Percentiles rank a stretch among this genome's conserved stretches.
Evolutionary conservation across 108 stramenopile genomes (phyloP).

Genomic region (Cyclotella choctawhatcheeana): DNA sequence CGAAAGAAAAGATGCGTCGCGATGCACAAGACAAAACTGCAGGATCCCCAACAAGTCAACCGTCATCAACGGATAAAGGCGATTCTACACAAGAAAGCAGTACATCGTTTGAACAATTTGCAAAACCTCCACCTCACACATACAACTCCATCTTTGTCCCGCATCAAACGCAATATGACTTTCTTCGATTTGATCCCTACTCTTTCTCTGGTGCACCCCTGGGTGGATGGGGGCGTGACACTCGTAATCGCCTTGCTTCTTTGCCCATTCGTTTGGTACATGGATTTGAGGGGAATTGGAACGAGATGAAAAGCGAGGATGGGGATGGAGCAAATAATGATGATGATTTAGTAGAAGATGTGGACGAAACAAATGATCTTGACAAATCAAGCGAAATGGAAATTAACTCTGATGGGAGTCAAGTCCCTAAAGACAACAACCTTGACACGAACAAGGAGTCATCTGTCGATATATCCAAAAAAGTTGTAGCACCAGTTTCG

Average conservation of each 20-base stretch:
- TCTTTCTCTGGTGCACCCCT: constrained; percentile 72
- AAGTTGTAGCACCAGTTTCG: not conserved
- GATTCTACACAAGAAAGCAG: not conserved
- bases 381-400: constrained; percentile 17
- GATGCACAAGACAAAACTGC: not conserved
- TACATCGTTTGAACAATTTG: not conserved
- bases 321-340: not conserved
- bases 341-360: not conserved
- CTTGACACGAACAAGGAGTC: constrained; percentile 1
- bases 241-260: constrained; percentile 67
- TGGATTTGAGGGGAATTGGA: constrained; percentile 22
- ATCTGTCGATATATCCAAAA: not conserved
- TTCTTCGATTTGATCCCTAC: constrained; percentile 45
- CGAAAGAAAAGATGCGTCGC: not conserved
- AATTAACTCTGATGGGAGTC: constrained; percentile 22
- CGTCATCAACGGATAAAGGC: not conserved
- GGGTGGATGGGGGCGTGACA: constrained; percentile 82
- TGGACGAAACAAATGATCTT: not conserved
- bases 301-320: not conserved
- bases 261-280: constrained; percentile 67
- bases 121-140: not conserved
- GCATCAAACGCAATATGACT: constrained; percentile 42
- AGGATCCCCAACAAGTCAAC: not conserved
- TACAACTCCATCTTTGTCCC: constrained; percentile 31
- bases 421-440: not conserved